Conservation (phyloP, 2,329 filamentous ascomycete species). For the Chalaropsis ovoidea region DNA sequence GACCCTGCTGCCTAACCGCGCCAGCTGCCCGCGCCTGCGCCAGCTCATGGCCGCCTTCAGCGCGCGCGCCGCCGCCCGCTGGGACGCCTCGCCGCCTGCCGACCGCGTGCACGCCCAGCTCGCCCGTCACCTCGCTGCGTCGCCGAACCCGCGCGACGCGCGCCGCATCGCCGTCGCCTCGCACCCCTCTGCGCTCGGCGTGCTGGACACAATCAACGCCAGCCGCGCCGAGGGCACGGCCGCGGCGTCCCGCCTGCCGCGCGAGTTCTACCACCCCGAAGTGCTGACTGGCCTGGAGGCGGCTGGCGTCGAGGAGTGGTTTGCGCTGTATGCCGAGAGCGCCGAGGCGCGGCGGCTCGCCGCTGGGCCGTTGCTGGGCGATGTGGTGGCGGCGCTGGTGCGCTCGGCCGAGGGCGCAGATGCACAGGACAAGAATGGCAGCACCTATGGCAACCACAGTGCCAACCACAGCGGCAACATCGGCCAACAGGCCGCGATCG, state of each 20-base stretch:
- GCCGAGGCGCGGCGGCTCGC: constrained; percentile 80
- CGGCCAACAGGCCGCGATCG: neutral
- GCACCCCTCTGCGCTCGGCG: constrained; percentile 65
- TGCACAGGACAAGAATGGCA: neutral
- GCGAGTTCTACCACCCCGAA: constrained; percentile 76
- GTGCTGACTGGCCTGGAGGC: constrained; percentile 58
- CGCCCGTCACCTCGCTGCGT: constrained; percentile 62
- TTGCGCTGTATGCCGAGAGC: constrained; percentile 71
- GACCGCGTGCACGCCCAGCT: constrained; percentile 66
- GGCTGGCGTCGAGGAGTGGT: constrained; percentile 88
- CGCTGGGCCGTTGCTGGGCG: constrained; percentile 74
- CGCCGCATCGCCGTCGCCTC: constrained; percentile 54
- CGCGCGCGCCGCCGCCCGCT: constrained; percentile 57
- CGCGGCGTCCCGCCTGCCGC: constrained; percentile 64
- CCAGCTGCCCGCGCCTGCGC: constrained; percentile 61
- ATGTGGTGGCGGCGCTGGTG: constrained; percentile 68
- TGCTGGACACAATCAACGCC: constrained; percentile 90
- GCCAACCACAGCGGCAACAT: too few species aligned
- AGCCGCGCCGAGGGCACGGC: constrained; percentile 65
- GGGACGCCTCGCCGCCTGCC: constrained; percentile 74
- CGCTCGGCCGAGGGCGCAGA: constrained; percentile 42
- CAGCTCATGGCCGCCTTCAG: constrained; percentile 61
- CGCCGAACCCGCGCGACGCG: constrained; percentile 30
- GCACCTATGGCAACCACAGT: too few species aligned
- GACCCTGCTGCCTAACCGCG: constrained; percentile 70